Evolutionary conservation across 768 basidiomycete genomes (phyloP).

Genomic region (Tulasnella sp.): DNA sequence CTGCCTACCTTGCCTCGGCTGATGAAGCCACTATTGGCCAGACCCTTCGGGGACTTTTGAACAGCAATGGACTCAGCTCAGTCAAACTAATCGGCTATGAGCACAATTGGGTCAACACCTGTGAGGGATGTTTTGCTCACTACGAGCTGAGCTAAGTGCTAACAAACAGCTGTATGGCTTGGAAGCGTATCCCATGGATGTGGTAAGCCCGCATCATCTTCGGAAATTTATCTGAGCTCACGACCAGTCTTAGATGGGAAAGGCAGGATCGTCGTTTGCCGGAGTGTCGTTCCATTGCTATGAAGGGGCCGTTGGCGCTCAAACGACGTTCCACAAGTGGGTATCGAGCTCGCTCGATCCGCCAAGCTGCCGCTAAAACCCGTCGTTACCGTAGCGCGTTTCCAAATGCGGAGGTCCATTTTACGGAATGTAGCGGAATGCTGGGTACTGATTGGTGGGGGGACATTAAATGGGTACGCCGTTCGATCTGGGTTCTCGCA

Average conservation of each 20-base stretch:
- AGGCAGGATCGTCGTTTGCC: conserved; percentile 40
- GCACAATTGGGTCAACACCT: conserved; percentile 75
- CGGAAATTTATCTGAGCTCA: neutral
- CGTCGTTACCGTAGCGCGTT: conserved; percentile 15
- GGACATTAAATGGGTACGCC: conserved; percentile 58
- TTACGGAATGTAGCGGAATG: conserved; percentile 31
- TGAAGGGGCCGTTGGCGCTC: conserved; percentile 55
- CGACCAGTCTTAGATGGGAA: conserved; percentile 28
- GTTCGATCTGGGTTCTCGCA: neutral
- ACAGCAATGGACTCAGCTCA: conserved; percentile 61
- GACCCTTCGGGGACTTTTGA: conserved; percentile 59
- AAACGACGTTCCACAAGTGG: conserved; percentile 55
- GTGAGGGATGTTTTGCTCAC: conserved; percentile 28
- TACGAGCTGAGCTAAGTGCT: neutral
- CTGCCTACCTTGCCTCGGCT: conserved; percentile 57
- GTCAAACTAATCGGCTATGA: conserved; percentile 56
- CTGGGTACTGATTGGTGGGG: conserved; percentile 69
- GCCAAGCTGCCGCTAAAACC: neutral
- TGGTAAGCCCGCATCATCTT: conserved; percentile 46
- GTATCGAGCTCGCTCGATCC: neutral
- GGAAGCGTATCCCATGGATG: conserved; percentile 58
- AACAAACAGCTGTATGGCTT: neutral
- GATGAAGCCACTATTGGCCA: conserved; percentile 64
- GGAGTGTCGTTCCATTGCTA: conserved; percentile 80
- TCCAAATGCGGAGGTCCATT: conserved; percentile 26